Base-by-base conservation (phyloP, 2,329 filamentous ascomycete species). In the Coniochaeta hoffmannii region DNA sequence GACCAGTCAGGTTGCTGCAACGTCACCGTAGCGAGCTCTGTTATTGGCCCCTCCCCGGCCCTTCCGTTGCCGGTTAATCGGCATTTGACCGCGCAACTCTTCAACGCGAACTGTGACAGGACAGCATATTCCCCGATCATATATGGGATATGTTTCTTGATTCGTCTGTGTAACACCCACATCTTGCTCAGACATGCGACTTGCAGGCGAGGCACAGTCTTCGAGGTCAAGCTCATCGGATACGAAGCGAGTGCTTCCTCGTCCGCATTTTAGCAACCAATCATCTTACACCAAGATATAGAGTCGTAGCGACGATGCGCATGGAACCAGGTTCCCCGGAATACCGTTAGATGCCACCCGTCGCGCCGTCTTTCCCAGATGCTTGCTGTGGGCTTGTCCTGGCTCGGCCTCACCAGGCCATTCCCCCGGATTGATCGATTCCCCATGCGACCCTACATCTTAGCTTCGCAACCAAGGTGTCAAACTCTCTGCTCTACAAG, bases 231-330 rank as follows among this genome's bases (percentile, higher is more conserved):
- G 8, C 35, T 15, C 35, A 38, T 38, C 15, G 35, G 35, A 41
- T 19, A 19, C 36, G 17, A 41, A 41, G 19, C 41, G 24, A 46
- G 19, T n/a, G 22, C 12, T 26, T 17, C 22, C 49, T 53, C 38
- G 53, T 54, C 56, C 57, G 58, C 57, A 58, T 38, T 55, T 57
- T 52, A 26, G 22, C 53, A 46, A 54, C 57, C 57, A 60, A 63
- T 61, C 58, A 60, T 61, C 57, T 58, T 57, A 58, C 55, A 55
- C 50, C 35, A n/a, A 50, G 34, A 38, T 41, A 30, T 22, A 26
- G 14, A n/a, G 22, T 22, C 15, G 17, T 53, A 44, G 50, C 22
- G 28, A 17, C 3, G 11, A 51, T 19, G 26, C 28, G 28, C n/a
- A 34, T 17, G 30, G 51, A 35, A 28, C 31, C 17, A 38, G 30